Percentiles rank a stretch among this genome's conserved stretches.
Evolutionary conservation across 148 eudicot species (phyloP).

Genomic region (Euryodendron excelsum): DNA sequence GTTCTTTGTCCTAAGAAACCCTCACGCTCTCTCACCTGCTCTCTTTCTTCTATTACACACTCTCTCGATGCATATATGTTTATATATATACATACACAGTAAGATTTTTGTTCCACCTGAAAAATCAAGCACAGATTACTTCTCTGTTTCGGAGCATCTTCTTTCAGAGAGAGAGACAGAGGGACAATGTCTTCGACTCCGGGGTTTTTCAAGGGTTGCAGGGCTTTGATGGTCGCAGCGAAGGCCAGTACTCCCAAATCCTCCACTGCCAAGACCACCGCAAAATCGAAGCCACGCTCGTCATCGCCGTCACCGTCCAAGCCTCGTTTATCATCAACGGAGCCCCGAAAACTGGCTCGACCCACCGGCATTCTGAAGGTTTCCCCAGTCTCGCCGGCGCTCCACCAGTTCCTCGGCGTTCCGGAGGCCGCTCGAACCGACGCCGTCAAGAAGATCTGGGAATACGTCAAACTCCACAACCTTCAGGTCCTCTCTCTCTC

Average conservation of each 20-base stretch:
- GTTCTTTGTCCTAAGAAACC: no score
- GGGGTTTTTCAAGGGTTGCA: conserved; percentile 24
- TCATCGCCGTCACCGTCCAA: background rate
- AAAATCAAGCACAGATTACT: no score
- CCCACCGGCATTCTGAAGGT: conserved; percentile 14
- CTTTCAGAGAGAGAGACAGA: background rate
- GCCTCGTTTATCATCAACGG: background rate
- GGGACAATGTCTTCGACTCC: conserved; percentile 4
- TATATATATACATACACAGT: no score
- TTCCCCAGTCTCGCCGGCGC: conserved; percentile 26
- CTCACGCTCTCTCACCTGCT: no score
- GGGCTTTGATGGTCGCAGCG: conserved; percentile 27
- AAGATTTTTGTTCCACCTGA: no score
- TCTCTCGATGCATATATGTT: no score
- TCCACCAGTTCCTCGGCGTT: conserved; percentile 30
- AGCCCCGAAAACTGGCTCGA: background rate
- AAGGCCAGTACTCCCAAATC: conserved; percentile 20
- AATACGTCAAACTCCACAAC: conserved; percentile 33
- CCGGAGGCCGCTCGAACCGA: conserved; percentile 28
- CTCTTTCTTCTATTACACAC: no score
- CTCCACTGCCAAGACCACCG: background rate
- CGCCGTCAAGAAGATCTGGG: conserved; percentile 47
- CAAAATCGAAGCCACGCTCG: conserved; percentile 9
- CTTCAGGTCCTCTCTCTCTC: conserved; percentile 31
- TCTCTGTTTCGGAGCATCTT: background rate